Conservation (phyloP, 2,329 filamentous ascomycete species). For the Alternaria hordeiaustralica region DNA sequence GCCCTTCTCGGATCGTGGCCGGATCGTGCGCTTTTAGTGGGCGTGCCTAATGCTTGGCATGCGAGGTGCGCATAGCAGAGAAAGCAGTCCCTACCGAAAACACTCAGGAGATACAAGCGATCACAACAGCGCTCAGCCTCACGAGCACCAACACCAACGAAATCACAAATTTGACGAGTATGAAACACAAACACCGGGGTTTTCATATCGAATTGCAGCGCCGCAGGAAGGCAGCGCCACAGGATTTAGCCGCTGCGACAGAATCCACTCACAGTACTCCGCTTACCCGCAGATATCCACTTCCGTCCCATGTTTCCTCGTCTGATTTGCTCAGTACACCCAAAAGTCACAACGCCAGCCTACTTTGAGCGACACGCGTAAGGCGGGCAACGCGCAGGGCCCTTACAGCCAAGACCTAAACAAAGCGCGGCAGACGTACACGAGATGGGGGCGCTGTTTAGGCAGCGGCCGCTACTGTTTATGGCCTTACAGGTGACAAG, state of each 20-base stretch:
- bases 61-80: not conserved
- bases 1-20: not conserved
- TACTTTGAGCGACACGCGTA: not conserved
- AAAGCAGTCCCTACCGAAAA: not conserved
- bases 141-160: not conserved
- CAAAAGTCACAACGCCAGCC: not conserved
- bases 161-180: not conserved
- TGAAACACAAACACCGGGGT: not conserved
- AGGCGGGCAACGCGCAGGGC: not conserved
- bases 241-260: constrained; percentile 2
- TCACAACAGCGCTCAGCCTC: not conserved
- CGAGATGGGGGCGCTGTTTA: not conserved
- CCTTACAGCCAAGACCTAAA: constrained; percentile 4
- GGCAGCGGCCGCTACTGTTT: not conserved
- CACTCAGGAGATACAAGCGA: not conserved
- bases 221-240: not conserved
- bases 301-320: not conserved
- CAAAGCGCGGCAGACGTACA: constrained; percentile 6
- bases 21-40: not conserved
- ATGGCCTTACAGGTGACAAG: not conserved
- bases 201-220: not conserved
- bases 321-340: not conserved
- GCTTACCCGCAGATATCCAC: constrained; percentile 1
- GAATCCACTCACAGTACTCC: not conserved
- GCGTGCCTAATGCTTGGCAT: not conserved